Conservation (phyloP, 108 stramenopile genomes). For the Fragilaria radians region DNA sequence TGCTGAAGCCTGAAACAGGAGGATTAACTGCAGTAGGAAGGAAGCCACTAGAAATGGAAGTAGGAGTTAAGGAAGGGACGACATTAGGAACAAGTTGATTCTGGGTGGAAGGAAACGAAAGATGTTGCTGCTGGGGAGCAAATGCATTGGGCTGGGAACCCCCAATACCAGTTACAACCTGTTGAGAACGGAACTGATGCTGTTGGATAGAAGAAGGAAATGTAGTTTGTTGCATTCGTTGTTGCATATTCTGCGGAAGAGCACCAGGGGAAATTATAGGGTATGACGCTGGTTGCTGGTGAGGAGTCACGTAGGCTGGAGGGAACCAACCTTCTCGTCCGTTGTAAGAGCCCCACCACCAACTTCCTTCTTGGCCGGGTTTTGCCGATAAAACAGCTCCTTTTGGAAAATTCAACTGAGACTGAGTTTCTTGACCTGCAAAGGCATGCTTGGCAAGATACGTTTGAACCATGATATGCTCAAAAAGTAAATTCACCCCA, state of each 20-base stretch:
- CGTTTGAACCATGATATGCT: constrained; percentile 5
- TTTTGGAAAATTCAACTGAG: constrained; percentile 63
- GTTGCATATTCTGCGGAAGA: constrained; percentile 41
- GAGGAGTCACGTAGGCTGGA: constrained; percentile 58
- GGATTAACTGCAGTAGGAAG: background rate
- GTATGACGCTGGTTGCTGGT: constrained; percentile 10
- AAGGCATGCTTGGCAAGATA: constrained; percentile 80
- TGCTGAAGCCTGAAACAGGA: constrained; percentile 9
- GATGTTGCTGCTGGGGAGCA: constrained; percentile 2
- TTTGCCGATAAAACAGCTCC: constrained; percentile 56
- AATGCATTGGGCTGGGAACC: constrained; percentile 9
- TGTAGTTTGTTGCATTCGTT: constrained; percentile 51
- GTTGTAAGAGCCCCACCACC: constrained; percentile 64
- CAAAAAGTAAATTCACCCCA: too few species aligned
- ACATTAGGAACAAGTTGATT: background rate
- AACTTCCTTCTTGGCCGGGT: constrained; percentile 62
- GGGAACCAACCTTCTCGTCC: constrained; percentile 84
- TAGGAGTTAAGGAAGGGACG: background rate
- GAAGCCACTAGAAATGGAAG: constrained; percentile 7
- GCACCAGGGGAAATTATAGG: constrained; percentile 1
- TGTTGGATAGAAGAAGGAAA: constrained; percentile 47
- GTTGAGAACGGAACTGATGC: constrained; percentile 13
- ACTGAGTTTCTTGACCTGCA: constrained; percentile 58
- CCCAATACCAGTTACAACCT: constrained; percentile 11
- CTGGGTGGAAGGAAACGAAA: background rate